phyloP scores from a whole-genome alignment of 73 alveolate species.

The Paramecium bursaria region DNA sequence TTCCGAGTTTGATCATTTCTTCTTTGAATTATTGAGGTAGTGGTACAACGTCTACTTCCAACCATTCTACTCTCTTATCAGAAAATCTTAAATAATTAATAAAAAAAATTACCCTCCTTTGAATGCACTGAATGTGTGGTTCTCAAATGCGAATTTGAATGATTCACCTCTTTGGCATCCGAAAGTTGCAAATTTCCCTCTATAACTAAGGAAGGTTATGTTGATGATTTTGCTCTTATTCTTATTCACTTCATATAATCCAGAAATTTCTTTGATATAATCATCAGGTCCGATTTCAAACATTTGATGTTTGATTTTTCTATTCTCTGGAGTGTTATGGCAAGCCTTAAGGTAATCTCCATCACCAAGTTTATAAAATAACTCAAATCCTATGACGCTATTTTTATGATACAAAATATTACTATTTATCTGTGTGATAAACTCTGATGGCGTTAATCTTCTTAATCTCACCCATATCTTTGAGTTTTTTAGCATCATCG shows the following conservation, averaged over 20 bases:
- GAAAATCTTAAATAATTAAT: neutral
- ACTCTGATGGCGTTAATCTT: constrained; percentile 40
- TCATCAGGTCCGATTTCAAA: constrained; percentile 59
- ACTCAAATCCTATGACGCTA: constrained; percentile 48
- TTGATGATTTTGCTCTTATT: constrained; percentile 32
- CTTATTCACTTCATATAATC: constrained; percentile 8
- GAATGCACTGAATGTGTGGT: constrained; percentile 32
- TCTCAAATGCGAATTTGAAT: constrained; percentile 6
- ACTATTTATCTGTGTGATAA: constrained; percentile 31
- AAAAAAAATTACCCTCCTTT: constrained; percentile 53
- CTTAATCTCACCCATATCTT: constrained; percentile 9
- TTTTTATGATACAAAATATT: neutral
- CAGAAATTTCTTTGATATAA: constrained; percentile 46
- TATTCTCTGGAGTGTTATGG: constrained; percentile 35
- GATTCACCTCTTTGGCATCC: constrained; percentile 22
- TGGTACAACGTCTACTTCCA: constrained; percentile 23
- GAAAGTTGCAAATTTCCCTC: constrained; percentile 17
- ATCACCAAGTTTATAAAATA: constrained; percentile 24
- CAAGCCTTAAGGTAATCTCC: constrained; percentile 29
- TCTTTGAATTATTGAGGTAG: constrained; percentile 36
- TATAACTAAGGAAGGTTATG: constrained; percentile 30
- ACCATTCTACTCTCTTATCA: constrained; percentile 42
- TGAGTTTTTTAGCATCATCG: constrained; percentile 27
- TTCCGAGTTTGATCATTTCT: constrained; percentile 47
- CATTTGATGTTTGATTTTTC: neutral